Conservation (phyloP, 2,329 filamentous ascomycete species). For the Pseudogymnoascus sp. region DNA sequence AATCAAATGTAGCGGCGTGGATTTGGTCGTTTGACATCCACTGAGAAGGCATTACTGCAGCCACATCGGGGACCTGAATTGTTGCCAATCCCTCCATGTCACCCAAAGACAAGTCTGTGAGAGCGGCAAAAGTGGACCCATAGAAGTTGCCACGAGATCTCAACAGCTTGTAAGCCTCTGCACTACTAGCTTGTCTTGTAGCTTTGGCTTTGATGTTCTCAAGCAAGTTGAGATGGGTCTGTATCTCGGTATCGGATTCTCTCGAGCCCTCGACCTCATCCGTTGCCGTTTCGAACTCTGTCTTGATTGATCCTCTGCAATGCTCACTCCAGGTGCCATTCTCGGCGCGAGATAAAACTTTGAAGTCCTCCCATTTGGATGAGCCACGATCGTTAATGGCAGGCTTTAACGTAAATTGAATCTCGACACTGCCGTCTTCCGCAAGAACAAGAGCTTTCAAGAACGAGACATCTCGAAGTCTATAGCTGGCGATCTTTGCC, state of each 20-base stretch:
- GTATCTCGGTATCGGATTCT: conserved; percentile 9
- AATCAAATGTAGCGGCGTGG: background rate
- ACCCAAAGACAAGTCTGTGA: conserved; percentile 12
- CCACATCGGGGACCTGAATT: conserved; percentile 9
- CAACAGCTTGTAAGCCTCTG: conserved; percentile 10
- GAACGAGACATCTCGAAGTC: conserved; percentile 9
- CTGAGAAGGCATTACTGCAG: conserved; percentile 10
- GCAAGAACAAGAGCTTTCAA: conserved; percentile 10
- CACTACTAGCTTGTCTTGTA: background rate
- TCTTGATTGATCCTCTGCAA: conserved; percentile 8
- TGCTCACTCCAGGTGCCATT: conserved; percentile 10
- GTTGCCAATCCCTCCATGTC: background rate
- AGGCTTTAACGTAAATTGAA: conserved; percentile 12
- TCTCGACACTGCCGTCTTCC: conserved; percentile 10
- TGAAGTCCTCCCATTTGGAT: conserved; percentile 10
- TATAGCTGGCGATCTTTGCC: background rate
- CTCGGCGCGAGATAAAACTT: conserved; percentile 7
- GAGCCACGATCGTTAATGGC: background rate
- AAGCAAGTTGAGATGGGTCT: background rate
- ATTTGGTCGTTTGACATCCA: conserved; percentile 4
- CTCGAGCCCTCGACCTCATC: conserved; percentile 12
- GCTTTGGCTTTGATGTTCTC: background rate
- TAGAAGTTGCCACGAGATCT: conserved; percentile 10
- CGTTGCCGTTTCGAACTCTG: conserved; percentile 6
- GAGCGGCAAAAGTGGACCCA: conserved; percentile 12